These are phyloP conservation scores for Lablab purpureus DNA, from an alignment of 306 rosid genomes.

Conservation along the genomic window DNA sequence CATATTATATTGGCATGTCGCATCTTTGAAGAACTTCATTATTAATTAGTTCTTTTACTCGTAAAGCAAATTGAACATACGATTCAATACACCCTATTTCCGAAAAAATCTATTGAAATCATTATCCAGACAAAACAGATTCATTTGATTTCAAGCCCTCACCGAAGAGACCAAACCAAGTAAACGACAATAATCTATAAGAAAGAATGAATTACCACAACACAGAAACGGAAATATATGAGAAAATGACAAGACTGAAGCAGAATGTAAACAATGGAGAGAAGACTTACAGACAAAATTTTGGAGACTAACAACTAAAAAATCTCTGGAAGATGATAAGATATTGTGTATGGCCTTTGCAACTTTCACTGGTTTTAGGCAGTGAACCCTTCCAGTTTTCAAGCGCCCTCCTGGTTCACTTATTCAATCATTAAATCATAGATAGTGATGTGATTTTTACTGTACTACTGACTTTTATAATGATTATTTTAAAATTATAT, in stretches of 20 bases:
- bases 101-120: neutral
- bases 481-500: too few relatives aligned
- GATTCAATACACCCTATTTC: neutral
- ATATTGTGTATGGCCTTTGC: too few relatives aligned
- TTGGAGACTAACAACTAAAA: slow-evolving; percentile 34
- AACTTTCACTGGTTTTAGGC: too few relatives aligned
- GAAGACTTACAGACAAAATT: slow-evolving; percentile 16
- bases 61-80: neutral
- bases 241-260: neutral
- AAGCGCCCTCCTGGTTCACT: too few relatives aligned
- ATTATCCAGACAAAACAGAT: neutral
- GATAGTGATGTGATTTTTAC: too few relatives aligned
- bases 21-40: neutral
- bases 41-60: neutral
- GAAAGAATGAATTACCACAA: neutral
- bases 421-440: too few relatives aligned
- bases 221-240: neutral
- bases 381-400: too few relatives aligned
- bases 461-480: too few relatives aligned
- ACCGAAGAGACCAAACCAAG: neutral
- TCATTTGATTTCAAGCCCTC: neutral
- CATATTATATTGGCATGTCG: too few relatives aligned
- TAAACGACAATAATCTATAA: neutral
- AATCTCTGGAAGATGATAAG: slow-evolving; percentile 48
- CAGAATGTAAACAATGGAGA: neutral